phyloP scores from a whole-genome alignment of 805 yeast species.

The Sugiyamaella qingdaonensis region DNA sequence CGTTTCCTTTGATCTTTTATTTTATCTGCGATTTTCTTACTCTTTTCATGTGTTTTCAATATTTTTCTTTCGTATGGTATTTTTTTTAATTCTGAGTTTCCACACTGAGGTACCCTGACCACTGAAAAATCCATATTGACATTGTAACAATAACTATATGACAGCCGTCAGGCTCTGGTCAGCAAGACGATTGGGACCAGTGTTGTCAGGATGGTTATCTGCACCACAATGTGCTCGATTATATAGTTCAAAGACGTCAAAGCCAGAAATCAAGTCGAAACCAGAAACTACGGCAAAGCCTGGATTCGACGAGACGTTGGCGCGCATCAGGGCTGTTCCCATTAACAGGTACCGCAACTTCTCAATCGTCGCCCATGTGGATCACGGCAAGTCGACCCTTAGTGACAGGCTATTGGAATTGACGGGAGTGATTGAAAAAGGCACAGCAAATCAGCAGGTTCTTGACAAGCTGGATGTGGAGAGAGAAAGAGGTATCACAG shows the following conservation, averaged over 20 bases:
- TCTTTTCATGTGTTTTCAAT: no score
- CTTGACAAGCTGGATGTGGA: constrained; percentile 91
- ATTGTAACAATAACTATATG: neutral
- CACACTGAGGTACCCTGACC: constrained; percentile 1
- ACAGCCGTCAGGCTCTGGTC: neutral
- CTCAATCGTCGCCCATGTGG: constrained; percentile 95
- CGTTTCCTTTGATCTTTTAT: no score
- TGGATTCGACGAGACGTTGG: constrained; percentile 37
- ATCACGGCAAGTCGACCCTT: constrained; percentile 72
- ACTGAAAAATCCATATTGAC: neutral
- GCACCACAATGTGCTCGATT: neutral
- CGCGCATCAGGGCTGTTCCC: constrained; percentile 73
- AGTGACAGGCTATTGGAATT: constrained; percentile 83
- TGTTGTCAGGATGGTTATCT: neutral
- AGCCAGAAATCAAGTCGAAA: neutral
- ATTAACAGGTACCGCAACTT: constrained; percentile 80
- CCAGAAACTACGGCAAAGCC: neutral
- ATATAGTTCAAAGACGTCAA: neutral
- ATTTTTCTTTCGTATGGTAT: no score
- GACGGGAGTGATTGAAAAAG: constrained; percentile 82
- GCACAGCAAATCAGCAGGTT: constrained; percentile 68
- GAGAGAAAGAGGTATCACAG: constrained; percentile 93
- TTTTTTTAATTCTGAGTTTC: no score
- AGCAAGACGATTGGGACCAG: neutral
- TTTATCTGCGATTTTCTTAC: no score